Base-by-base conservation (phyloP, 768 basidiomycete species). In the Leucocoprinus sp. region DNA sequence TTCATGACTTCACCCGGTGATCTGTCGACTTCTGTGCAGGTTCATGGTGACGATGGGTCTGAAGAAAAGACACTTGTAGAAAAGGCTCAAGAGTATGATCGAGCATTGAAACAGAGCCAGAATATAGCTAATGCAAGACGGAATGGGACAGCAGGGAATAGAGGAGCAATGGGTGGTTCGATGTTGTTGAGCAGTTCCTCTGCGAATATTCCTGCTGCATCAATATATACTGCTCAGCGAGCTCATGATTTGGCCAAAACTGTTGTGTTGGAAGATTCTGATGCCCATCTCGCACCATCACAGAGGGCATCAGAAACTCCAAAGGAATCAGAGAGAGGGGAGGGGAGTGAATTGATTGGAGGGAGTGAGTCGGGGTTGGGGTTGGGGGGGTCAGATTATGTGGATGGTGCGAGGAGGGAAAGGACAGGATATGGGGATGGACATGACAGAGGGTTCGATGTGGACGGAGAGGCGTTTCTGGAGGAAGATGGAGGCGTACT, bases 401-500 rank as follows among this genome's bases (percentile, higher is more conserved):
- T 87, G 18, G 86, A 90, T 62, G 84, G 72, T 4, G 66, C 67
- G 44, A 68, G 70, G 55, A 52, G 58, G 34, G 43, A 49, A 17
- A 48, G 15, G 8, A 62, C 72, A 40, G 58, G 66, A 40, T 66
- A 70, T 45, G 69, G 62, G 38, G 64, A 72, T 34, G 45, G 45
- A 8, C 45, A 47, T 15, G 38, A 47, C 37, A 74, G 75, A 19
- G 77, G 64, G 17, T 75, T 74, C 8, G 66, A 78, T 12, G 72
- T 82, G 36, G 80, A 80, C 8, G 85, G 82, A 4, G 82, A 83
- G 19, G 69, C 64, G 15, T 31, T 51, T 15, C 56, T 85, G 51
- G 78, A 78, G 55, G 26, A 27, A 27, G 89, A 93, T 62, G 87
- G 77, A 0, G 92, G 93, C 14, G 82, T 96, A 52, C 64, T 95